Evolutionary conservation across 2,329 filamentous ascomycete species (phyloP).

Genomic region (Alternaria gansuensis): DNA sequence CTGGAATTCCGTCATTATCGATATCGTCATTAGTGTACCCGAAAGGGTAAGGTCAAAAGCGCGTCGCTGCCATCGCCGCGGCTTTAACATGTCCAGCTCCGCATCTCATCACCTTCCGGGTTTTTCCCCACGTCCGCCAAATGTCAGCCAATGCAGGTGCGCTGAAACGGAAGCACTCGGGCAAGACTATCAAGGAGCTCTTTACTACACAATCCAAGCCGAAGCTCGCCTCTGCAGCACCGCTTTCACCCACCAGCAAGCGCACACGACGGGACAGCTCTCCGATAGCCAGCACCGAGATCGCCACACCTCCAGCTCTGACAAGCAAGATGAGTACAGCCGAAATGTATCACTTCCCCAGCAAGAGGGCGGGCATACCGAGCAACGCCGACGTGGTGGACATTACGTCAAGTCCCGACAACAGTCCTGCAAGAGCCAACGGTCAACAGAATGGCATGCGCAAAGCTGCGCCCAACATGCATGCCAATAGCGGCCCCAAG

Average conservation of each 20-base stretch:
- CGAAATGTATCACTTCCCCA: conserved; percentile 51
- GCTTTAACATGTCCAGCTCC: conserved; percentile 31
- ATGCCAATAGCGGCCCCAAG: conserved; percentile 72
- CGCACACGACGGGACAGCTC: conserved; percentile 44
- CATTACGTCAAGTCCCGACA: conserved; percentile 52
- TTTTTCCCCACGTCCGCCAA: conserved; percentile 31
- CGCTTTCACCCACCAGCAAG: conserved; percentile 45
- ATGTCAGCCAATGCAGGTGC: conserved; percentile 47
- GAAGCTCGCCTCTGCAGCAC: conserved; percentile 33
- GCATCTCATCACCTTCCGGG: conserved; percentile 15
- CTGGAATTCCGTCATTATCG: conserved; percentile 14
- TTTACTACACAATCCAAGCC: conserved; percentile 51
- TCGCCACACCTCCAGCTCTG: conserved; percentile 22
- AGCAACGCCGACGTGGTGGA: conserved; percentile 38
- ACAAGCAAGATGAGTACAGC: conserved; percentile 41
- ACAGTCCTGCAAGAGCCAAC: conserved; percentile 53
- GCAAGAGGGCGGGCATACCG: conserved; percentile 35
- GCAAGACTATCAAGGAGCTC: conserved; percentile 48
- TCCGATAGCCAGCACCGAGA: conserved; percentile 21
- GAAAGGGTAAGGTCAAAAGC: conserved; percentile 32
- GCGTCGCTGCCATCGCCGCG: conserved; percentile 41
- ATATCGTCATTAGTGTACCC: conserved; percentile 25
- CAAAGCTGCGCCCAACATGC: conserved; percentile 70
- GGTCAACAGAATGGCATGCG: conserved; percentile 51
- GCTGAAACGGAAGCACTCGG: conserved; percentile 51